A percentile compares a stretch with the other conserved stretches of the same genome.
These are phyloP conservation scores for Prunus kanzakura DNA, from an alignment of 306 rosid species.

Conservation along the genomic window DNA sequence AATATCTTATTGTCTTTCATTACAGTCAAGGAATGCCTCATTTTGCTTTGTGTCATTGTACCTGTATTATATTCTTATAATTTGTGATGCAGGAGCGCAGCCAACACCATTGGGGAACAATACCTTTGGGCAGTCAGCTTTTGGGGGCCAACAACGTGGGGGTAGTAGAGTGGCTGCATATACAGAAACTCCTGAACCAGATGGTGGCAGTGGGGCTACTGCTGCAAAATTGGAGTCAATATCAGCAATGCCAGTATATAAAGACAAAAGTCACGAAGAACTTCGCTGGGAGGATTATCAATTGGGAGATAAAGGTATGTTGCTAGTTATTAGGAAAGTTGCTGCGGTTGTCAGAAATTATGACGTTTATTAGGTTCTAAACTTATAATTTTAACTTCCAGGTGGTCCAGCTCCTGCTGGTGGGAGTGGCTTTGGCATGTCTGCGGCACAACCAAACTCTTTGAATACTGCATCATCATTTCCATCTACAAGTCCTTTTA, in stretches of 20 bases:
- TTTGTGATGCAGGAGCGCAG: conserved; percentile 54
- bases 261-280: conserved; percentile 94
- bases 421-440: conserved; percentile 46
- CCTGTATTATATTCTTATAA: background rate
- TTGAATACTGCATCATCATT: conserved; percentile 53
- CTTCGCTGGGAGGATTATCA: conserved; percentile 99
- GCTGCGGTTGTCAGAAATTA: background rate
- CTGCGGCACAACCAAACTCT: conserved; percentile 52
- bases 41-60: background rate
- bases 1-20: background rate
- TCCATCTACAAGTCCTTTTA: conserved; percentile 59
- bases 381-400: conserved; percentile 19
- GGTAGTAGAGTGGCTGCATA: conserved; percentile 78
- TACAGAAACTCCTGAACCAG: conserved; percentile 73
- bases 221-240: conserved; percentile 77
- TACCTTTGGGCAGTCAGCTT: conserved; percentile 64
- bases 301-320: conserved; percentile 76
- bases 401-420: conserved; percentile 80
- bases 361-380: conserved; percentile 1
- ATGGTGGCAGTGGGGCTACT: conserved; percentile 44
- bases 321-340: background rate
- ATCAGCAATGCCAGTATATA: conserved; percentile 88
- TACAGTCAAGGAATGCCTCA: background rate
- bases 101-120: conserved; percentile 61
- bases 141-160: conserved; percentile 78